phyloP scores from a whole-genome alignment of 192 early-diverging fungal species.

The Gonapodya prolifera region DNA sequence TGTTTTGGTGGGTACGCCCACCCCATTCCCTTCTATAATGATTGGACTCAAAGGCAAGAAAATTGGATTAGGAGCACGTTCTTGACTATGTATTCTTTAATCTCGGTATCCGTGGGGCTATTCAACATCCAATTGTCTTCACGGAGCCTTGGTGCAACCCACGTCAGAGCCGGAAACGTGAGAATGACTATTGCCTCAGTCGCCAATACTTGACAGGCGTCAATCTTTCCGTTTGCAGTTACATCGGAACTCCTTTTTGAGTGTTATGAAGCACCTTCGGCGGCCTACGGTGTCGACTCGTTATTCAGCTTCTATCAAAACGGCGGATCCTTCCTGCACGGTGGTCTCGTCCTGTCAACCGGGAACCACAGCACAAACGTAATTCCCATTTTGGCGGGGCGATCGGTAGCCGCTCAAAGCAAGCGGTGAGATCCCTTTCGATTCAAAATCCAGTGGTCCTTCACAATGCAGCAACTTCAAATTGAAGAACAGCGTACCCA shows the following conservation, averaged over 20 bases:
- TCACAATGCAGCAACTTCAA: not conserved
- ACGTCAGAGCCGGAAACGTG: conserved; percentile 58
- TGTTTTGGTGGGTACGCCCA: not conserved
- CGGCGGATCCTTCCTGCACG: conserved; percentile 34
- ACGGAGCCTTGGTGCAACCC: conserved; percentile 76
- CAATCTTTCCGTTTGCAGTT: conserved; percentile 24
- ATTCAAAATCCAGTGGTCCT: not conserved
- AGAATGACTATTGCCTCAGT: not conserved
- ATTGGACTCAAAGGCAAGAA: too few relatives aligned
- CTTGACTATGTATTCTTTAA: conserved; percentile 5
- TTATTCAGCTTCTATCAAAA: conserved; percentile 76
- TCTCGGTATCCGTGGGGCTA: not conserved
- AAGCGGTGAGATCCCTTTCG: conserved; percentile 41
- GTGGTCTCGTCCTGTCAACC: conserved; percentile 58
- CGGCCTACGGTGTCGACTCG: conserved; percentile 75
- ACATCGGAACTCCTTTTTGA: conserved; percentile 86
- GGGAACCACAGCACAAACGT: conserved; percentile 62
- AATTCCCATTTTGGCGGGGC: conserved; percentile 56
- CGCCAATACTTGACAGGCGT: not conserved
- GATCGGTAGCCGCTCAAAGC: conserved; percentile 43
- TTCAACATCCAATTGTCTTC: conserved; percentile 65
- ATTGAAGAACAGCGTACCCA: conserved; percentile 41
- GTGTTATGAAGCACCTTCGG: conserved; percentile 59
- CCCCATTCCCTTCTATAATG: too few relatives aligned
- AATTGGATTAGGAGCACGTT: not conserved